Evolutionary conservation across 129 eudicot species (phyloP).

Genomic region (Chrysanthemum makinoi): DNA sequence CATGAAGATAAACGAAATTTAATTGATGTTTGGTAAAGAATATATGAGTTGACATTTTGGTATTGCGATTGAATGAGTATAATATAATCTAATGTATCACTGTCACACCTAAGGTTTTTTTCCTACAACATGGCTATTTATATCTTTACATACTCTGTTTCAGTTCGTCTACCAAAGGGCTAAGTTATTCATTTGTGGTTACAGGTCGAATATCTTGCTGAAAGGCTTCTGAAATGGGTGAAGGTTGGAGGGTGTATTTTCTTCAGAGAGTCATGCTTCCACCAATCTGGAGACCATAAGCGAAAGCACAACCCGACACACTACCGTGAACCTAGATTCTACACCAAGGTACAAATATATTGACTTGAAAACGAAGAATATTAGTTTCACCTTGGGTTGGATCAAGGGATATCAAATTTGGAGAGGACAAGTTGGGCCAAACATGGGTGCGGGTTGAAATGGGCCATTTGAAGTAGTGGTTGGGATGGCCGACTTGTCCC

Average conservation of each 20-base stretch:
- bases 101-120: not conserved
- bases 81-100: not conserved
- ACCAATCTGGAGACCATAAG: conserved; percentile 95
- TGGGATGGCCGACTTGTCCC: too few species aligned
- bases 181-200: conserved; percentile 13
- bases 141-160: not conserved
- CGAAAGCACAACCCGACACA: conserved; percentile 87
- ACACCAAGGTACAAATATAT: conserved; percentile 70
- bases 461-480: too few species aligned
- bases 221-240: conserved; percentile 81
- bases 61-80: not conserved
- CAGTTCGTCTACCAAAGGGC: not conserved
- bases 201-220: conserved; percentile 73
- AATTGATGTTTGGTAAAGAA: not conserved
- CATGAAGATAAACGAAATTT: not conserved
- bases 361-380: not conserved
- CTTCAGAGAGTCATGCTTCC: conserved; percentile 98
- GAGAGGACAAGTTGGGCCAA: too few species aligned
- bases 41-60: not conserved
- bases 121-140: not conserved
- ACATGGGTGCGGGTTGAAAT: not conserved
- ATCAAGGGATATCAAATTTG: too few species aligned
- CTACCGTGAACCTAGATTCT: conserved; percentile 93
- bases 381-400: not conserved
- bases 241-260: conserved; percentile 92